phyloP scores from a whole-genome alignment of 2,329 filamentous ascomycete genomes.

The Ceratocystis variospora region DNA sequence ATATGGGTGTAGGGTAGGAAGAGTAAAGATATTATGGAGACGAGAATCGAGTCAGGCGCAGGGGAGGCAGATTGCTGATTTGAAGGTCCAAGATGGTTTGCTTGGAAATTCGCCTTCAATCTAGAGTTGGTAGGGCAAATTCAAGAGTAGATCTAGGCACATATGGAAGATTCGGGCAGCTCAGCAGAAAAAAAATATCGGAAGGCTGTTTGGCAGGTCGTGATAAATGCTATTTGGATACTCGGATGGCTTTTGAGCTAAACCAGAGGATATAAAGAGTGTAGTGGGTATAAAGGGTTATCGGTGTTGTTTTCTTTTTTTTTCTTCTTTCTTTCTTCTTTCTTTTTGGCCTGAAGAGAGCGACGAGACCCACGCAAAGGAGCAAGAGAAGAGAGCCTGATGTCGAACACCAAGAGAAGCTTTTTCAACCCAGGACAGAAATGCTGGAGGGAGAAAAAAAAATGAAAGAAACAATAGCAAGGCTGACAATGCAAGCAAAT shows the following conservation, averaged over 20 bases:
- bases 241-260: neutral
- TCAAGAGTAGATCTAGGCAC: neutral
- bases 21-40: neutral
- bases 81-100: neutral
- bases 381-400: neutral
- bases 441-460: neutral
- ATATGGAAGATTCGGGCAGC: neutral
- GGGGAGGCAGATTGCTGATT: neutral
- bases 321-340: no score
- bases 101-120: neutral
- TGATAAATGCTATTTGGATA: neutral
- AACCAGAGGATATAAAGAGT: neutral
- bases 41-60: neutral
- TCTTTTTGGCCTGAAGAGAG: neutral
- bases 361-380: neutral
- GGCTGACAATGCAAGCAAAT: neutral
- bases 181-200: neutral
- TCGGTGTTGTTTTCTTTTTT: neutral
- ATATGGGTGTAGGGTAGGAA: slow-evolving; percentile 1
- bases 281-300: neutral
- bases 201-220: neutral
- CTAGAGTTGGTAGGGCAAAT: neutral
- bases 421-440: neutral
- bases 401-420: neutral
- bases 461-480: neutral